phyloP scores from a whole-genome alignment of 2,329 filamentous ascomycete genomes.

The Neopestalotiopsis sp. region DNA sequence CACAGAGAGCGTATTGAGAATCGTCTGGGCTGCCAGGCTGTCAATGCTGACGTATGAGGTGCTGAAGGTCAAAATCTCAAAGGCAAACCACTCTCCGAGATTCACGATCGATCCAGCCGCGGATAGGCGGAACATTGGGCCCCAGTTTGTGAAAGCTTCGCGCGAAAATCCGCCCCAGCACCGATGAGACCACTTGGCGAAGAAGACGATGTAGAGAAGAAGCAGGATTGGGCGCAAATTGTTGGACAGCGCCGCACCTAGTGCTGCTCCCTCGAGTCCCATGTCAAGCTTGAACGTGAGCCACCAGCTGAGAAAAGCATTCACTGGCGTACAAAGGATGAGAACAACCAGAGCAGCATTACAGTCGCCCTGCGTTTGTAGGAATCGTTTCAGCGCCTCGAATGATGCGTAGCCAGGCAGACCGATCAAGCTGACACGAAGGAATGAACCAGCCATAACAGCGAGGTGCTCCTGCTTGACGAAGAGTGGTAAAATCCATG shows the following conservation, averaged over 20 bases:
- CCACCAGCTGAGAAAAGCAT: conserved; percentile 53
- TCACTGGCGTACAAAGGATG: conserved; percentile 51
- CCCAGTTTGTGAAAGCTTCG: conserved; percentile 43
- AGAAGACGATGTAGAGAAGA: conserved; percentile 48
- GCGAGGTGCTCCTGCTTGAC: conserved; percentile 53
- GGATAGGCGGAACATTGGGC: conserved; percentile 43
- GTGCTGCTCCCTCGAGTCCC: conserved; percentile 55
- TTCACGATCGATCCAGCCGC: conserved; percentile 44
- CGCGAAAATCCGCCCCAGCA: conserved; percentile 51
- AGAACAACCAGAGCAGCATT: conserved; percentile 52
- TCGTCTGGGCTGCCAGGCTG: conserved; percentile 47
- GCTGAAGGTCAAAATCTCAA: conserved; percentile 49
- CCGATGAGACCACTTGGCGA: conserved; percentile 43
- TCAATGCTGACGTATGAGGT: conserved; percentile 49
- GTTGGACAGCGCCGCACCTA: conserved; percentile 54
- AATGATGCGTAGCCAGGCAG: conserved; percentile 59
- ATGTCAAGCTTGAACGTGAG: conserved; percentile 47
- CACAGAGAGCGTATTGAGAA: conserved; percentile 45
- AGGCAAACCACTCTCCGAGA: conserved; percentile 48
- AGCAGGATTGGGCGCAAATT: conserved; percentile 53
- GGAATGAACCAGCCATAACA: conserved; percentile 52
- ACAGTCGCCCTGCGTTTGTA: conserved; percentile 60
- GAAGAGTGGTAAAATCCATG: conserved; percentile 48
- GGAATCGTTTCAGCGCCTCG: conserved; percentile 58
- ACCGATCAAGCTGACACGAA: conserved; percentile 52